Evolutionary conservation across 768 basidiomycete species (phyloP), one percentile per base, ranked within the genome.

Genomic region (Lactarius hengduanensis): DNA sequence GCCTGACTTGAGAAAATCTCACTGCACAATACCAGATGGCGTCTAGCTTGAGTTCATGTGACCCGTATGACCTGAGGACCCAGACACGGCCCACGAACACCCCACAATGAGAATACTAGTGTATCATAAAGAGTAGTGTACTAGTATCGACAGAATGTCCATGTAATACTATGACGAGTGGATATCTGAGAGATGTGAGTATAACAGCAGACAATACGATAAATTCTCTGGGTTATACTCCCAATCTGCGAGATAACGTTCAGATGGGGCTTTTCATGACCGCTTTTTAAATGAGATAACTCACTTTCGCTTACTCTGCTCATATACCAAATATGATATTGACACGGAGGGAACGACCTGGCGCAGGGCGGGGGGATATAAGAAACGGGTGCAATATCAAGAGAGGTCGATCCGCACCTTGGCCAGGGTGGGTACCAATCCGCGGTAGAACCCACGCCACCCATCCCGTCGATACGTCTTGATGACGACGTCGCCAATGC

Each of bases 261-360:
- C 57, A 63, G 16, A 59, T 40, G 20, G 0, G 60, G 15, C 28
- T 5, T 41, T 41, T 18, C 16, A 18, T 41, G 5, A 11, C 4
- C 16, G 2, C 8, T 1, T 15, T n/a, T 53, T 6, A 15, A 38
- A 26, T 34, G 53, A 26, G 62, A 62, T 30, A 2, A 76, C 85
- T 69, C 63, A 89, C 92, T 81, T 88, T 75, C 88, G 84, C 80
- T 92, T 94, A 72, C 83, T 87, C 72, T 91, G 86, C 75, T 94
- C 92, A 77, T 94, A 94, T 69, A 97, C 96, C 47, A 97, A 87
- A 78, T 97, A 97, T 67, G 94, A 94, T 78, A 98, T 98, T 9
- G 95, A 96, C 53, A 98, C 96, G 4, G 95, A 90, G 59, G 96
- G 96, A 55, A 97, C 88, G 65, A 98, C 96, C 91, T 93, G 71